These are phyloP conservation scores for Ramularia endophylla DNA, from an alignment of 2,329 filamentous ascomycete genomes.

Conservation along the genomic window DNA sequence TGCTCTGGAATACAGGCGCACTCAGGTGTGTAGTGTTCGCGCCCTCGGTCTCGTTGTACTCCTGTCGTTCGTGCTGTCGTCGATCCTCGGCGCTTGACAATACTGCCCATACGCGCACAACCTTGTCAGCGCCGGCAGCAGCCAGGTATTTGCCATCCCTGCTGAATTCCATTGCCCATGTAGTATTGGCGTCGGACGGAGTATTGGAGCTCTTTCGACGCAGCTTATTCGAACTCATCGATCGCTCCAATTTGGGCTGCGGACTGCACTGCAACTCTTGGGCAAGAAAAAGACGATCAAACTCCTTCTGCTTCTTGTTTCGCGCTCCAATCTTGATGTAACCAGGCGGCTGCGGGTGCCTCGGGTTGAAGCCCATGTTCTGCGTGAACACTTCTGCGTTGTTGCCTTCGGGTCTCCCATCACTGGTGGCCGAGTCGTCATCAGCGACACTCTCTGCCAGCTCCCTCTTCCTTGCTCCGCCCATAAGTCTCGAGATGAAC, in stretches of 20 bases:
- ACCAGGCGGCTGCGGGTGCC: slow-evolving; percentile 79
- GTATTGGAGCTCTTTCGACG: slow-evolving; percentile 39
- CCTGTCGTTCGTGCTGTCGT: slow-evolving; percentile 64
- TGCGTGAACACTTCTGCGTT: slow-evolving; percentile 79
- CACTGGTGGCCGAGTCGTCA: slow-evolving; percentile 56
- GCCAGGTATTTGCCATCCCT: slow-evolving; percentile 86
- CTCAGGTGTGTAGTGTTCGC: slow-evolving; percentile 57
- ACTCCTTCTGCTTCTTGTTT: slow-evolving; percentile 75
- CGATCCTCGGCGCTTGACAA: slow-evolving; percentile 78
- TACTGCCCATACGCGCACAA: slow-evolving; percentile 84
- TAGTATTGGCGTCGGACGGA: slow-evolving; percentile 45
- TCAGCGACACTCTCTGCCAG: slow-evolving; percentile 37
- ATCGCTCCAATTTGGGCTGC: slow-evolving; percentile 15
- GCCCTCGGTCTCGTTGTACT: slow-evolving; percentile 44
- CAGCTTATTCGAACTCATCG: slow-evolving; percentile 24
- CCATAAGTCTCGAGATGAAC: slow-evolving; percentile 82
- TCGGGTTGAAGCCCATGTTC: slow-evolving; percentile 70
- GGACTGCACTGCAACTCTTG: slow-evolving; percentile 60
- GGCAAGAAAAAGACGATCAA: slow-evolving; percentile 82
- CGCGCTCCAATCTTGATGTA: slow-evolving; percentile 82
- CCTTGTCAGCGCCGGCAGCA: slow-evolving; percentile 81
- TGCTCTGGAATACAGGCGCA: slow-evolving; percentile 81
- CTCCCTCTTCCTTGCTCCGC: slow-evolving; percentile 64
- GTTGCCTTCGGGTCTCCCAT: slow-evolving; percentile 69
- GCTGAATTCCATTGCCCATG: slow-evolving; percentile 93